These are phyloP conservation scores for Pyrenophora teres DNA, from an alignment of 2,329 filamentous ascomycete species.

Conservation along the genomic window DNA sequence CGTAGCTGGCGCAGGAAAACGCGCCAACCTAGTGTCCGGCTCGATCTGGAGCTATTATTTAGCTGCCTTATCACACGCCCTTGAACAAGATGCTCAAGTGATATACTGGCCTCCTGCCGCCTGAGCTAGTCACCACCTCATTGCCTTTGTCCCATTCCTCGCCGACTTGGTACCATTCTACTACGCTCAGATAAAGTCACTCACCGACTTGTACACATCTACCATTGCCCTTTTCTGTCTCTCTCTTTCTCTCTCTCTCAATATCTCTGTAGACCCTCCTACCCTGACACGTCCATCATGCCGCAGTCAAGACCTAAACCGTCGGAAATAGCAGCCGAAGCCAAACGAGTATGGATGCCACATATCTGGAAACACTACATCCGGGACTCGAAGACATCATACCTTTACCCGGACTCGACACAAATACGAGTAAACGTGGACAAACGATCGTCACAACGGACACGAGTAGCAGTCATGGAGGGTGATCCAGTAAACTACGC, in stretches of 20 bases:
- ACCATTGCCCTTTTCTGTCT: background rate
- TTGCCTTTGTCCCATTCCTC: conserved; percentile 13
- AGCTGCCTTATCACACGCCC: conserved; percentile 38
- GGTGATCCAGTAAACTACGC: conserved; percentile 58
- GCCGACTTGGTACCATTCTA: conserved; percentile 7
- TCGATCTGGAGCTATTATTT: conserved; percentile 38
- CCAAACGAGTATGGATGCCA: conserved; percentile 72
- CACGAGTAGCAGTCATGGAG: conserved; percentile 52
- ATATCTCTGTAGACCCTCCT: background rate
- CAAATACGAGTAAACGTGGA: conserved; percentile 52
- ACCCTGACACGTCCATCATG: conserved; percentile 48
- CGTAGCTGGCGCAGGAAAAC: conserved; percentile 30
- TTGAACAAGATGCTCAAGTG: conserved; percentile 29
- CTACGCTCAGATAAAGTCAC: conserved; percentile 4
- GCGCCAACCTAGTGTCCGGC: conserved; percentile 34
- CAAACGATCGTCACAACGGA: conserved; percentile 50
- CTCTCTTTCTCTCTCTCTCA: conserved; percentile 2
- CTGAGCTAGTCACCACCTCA: conserved; percentile 16
- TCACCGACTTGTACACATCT: background rate
- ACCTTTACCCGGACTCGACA: conserved; percentile 56
- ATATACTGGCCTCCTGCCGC: conserved; percentile 36
- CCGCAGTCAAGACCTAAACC: conserved; percentile 65
- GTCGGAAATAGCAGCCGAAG: conserved; percentile 73
- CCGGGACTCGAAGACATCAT: conserved; percentile 62
- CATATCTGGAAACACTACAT: conserved; percentile 63